Evolutionary conservation across 768 basidiomycete genomes (phyloP).

Genomic region (Gelatoporia subvermispora): DNA sequence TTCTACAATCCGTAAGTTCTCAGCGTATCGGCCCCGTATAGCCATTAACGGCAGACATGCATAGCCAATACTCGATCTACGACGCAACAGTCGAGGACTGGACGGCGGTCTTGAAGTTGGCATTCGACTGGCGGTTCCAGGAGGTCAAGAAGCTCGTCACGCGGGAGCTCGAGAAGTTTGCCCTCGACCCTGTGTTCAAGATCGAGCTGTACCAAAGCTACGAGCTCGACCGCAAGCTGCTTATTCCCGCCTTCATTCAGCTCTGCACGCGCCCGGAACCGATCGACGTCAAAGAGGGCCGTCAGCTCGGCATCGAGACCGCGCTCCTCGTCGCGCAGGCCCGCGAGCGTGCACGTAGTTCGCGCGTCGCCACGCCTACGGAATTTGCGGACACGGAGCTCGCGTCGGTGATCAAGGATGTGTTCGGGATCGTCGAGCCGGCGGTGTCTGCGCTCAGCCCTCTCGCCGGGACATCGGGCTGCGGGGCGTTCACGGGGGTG

Average conservation of each 20-base stretch:
- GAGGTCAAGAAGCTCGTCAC: constrained; percentile 35
- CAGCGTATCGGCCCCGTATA: not conserved
- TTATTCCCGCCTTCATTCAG: constrained; percentile 30
- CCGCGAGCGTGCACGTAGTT: constrained; percentile 28
- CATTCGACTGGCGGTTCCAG: constrained; percentile 37
- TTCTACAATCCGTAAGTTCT: constrained; percentile 56
- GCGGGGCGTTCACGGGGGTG: constrained; percentile 3
- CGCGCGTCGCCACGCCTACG: constrained; percentile 23
- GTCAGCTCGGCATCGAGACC: constrained; percentile 36
- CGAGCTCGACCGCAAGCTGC: constrained; percentile 28
- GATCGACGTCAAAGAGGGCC: constrained; percentile 34
- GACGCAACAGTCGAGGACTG: constrained; percentile 40
- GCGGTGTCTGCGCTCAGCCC: constrained; percentile 7
- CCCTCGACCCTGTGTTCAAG: constrained; percentile 31
- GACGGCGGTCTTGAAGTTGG: constrained; percentile 35
- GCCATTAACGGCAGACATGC: constrained; percentile 6
- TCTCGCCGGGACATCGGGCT: constrained; percentile 1
- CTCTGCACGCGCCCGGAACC: constrained; percentile 34
- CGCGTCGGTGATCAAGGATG: constrained; percentile 24
- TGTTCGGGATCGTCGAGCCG: constrained; percentile 25
- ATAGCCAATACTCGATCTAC: constrained; percentile 53
- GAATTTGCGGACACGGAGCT: constrained; percentile 24
- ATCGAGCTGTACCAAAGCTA: constrained; percentile 35
- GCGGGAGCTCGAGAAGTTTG: constrained; percentile 33
- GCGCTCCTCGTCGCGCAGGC: constrained; percentile 33